Conservation (phyloP, 1,284 basidiomycete genomes). For the Puccinia polysora region DNA sequence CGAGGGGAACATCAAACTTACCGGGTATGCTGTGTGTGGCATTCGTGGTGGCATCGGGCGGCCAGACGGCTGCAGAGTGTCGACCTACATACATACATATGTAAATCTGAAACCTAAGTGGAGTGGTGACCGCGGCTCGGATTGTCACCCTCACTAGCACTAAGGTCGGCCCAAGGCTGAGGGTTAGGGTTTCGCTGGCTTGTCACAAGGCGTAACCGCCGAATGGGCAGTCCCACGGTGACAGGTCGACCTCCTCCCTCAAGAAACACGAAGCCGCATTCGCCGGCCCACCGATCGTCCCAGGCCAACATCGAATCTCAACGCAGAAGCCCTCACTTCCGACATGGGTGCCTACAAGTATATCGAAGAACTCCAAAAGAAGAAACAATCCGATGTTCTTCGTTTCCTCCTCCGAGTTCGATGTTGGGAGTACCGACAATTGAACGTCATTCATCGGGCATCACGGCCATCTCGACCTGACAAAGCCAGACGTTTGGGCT, state of each 20-base stretch:
- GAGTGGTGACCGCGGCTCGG: not conserved
- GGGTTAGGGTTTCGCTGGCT: too few species aligned
- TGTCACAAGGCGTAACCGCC: too few species aligned
- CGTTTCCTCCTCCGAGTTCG: constrained; percentile 97
- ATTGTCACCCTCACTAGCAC: constrained; percentile 8
- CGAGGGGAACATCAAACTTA: too few species aligned
- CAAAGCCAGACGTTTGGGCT: constrained; percentile 96
- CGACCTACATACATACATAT: too few species aligned
- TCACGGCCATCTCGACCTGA: constrained; percentile 96
- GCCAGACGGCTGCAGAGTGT: too few species aligned
- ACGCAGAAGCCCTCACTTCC: constrained; percentile 16
- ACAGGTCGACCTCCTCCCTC: too few species aligned
- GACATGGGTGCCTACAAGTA: constrained; percentile 77
- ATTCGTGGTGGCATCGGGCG: too few species aligned
- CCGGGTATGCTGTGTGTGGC: too few species aligned
- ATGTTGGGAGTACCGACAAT: constrained; percentile 98
- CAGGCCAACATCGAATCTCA: not conserved
- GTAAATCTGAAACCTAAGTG: constrained; percentile 4
- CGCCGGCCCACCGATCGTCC: not conserved
- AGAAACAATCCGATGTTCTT: constrained; percentile 63
- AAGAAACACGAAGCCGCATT: too few species aligned
- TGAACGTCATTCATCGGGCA: constrained; percentile 96
- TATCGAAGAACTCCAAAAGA: constrained; percentile 73
- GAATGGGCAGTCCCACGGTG: too few species aligned
- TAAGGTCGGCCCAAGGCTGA: not conserved